Base-by-base conservation (phyloP, 306 rosid genomes). In the Amphicarpaea edgeworthii region DNA sequence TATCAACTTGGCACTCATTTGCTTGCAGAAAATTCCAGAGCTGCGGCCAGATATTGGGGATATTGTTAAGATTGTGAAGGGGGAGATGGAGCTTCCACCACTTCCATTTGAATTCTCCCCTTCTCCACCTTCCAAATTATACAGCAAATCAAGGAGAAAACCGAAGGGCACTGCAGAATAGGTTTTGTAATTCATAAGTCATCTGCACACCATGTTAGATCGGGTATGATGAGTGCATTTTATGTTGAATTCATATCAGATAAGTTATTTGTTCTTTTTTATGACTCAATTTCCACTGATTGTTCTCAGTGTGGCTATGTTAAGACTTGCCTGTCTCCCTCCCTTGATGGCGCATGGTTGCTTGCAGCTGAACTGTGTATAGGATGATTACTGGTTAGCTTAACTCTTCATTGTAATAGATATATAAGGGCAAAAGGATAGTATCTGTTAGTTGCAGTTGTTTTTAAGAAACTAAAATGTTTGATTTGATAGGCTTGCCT, bases 1-100 rank as follows among this genome's bases (percentile, higher is more conserved):
- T 61, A 90, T 95, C 78, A 89, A 92, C 83, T 79, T 95, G 85
- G 97, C 97, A 23, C 84, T 92, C 73, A 68, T 80, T 55, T 95
- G 98, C 87, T 80, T 92, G 37, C 95, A 85, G 86, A 92, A 84
- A 84, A 86, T 87, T 83, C 98, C 98, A 0, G 98, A 90, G 83
- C 79, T 90, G 80, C 77, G 98, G 65, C 98, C 95, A 2, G 96
- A 92, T 67, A 89, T 89, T 14, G 90, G 92, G n/a, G 98, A 90
- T 50, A 89, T 92, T 72, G 92, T 92, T 40, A 91, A 83, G 89
- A 84, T 90, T 85, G 67, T 95, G 88, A 90, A 85, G 69, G 93
- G 98, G 72, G 98, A 90, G 72, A 90, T 92, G 95, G 96, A 90
- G 15, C 88, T 89, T 62, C 97, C 96, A 20, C 86, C 87, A 20